Evolutionary conservation across 1,139 yeast genomes (phyloP).

Genomic region (Kodamaea derodonti): DNA sequence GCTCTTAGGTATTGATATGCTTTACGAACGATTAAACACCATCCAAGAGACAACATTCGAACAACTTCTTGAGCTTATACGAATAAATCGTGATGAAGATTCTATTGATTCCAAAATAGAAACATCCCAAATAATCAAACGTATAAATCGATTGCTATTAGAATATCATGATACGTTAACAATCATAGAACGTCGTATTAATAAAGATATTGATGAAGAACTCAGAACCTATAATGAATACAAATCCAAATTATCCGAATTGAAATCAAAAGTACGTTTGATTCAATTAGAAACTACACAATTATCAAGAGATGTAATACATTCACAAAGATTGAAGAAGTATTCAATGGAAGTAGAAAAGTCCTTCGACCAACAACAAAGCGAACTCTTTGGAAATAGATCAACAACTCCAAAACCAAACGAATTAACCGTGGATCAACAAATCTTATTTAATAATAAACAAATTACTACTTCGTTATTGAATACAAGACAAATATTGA

Average conservation of each 20-base stretch:
- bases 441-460: conserved; percentile 45
- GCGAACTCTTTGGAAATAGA: conserved; percentile 9
- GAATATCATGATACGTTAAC: conserved; percentile 9
- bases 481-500: conserved; percentile 51
- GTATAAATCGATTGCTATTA: conserved; percentile 9
- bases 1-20: background rate
- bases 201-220: conserved; percentile 5
- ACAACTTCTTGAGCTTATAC: conserved; percentile 9
- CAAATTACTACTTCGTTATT: conserved; percentile 52
- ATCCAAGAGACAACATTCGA: conserved; percentile 10
- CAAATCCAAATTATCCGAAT: conserved; percentile 11
- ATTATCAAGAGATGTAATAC: conserved; percentile 12
- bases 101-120: conserved; percentile 8
- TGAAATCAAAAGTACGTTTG: conserved; percentile 15
- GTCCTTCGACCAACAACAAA: conserved; percentile 6
- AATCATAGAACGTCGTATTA: conserved; percentile 4
- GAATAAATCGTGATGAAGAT: conserved; percentile 6
- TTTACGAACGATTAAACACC: conserved; percentile 7
- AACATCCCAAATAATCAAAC: conserved; percentile 8
- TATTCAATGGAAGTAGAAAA: conserved; percentile 7
- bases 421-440: conserved; percentile 14
- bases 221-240: conserved; percentile 7
- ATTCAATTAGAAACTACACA: conserved; percentile 15
- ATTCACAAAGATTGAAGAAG: conserved; percentile 14
- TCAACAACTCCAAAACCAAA: conserved; percentile 4